Evolutionary conservation across 768 basidiomycete species (phyloP), one percentile per base, ranked within the genome.

Genomic region (Boletus fagicola): DNA sequence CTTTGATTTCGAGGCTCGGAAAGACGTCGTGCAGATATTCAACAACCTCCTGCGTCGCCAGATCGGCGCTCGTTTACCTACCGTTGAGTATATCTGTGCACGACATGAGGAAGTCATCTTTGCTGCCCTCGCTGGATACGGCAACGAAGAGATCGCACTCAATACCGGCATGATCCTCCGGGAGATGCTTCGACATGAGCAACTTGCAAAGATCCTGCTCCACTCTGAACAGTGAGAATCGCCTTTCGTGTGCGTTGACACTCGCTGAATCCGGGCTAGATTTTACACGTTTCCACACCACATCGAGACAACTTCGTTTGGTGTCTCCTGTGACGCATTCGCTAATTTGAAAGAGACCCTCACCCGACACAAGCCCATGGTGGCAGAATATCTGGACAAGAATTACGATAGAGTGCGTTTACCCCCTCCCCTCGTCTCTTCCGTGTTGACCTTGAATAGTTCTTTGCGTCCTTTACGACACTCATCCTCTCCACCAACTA

Each of bases 111-210:
- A 89, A 33, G 80, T 90, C 35, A 74, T 90, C 48, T 97, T 97
- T 68, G 86, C 91, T 3, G 83, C 94, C 9, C 80, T 98, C 47
- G 88, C 85, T 54, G 94, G 95, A 8, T 99, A 99, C 69, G 87
- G 88, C 75, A 94, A 97, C 66, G 92, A 98, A 71, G 96, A 98
- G 59, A 81, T 98, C 53, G 94, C 95, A 10, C 81, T 99, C 57
- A 99, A 99, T 66, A 98, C 96, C 0, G 96, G 97, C 10, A 96
- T 97, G 94, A 90, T 98, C 56, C 78, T 99, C 49, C 91, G 92
- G 67, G 97, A 98, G 76, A 98, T 98, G 91, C 76, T 99, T 62
- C 82, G 89, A 62, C 92, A 97, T 69, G 97, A 99, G 70, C 85
- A 90, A 49, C 75, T 99, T 24, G 87, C 88, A 44, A 92, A 94